Base-by-base conservation (phyloP, 2,329 filamentous ascomycete genomes). In the Phaeosphaeriaceae sp. region DNA sequence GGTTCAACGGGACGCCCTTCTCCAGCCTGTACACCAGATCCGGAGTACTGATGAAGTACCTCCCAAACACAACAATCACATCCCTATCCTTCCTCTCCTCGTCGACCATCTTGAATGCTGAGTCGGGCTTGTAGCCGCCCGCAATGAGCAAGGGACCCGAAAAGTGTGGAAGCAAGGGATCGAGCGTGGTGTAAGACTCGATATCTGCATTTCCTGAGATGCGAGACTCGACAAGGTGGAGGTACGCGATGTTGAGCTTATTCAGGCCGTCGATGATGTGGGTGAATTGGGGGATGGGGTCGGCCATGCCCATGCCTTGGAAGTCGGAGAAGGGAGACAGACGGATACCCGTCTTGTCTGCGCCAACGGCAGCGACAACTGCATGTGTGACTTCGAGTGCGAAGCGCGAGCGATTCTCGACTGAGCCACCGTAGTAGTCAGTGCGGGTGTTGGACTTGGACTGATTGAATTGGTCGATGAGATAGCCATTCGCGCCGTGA, bases 401-500 rank as follows among this genome's bases (percentile, higher is more conserved):
- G 61, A 89, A 84, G 32, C 85, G 74, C 52, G 82, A 69, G 60
- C 87, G 78, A 68, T 85, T 84, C 78, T 83, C 81, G 13, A 84
- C 69, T 46, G 77, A 80, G 8, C 83, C 83, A 76, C 83, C 77
- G 77, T 84, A 52, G 50, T 66, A 13, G 59, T 85, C 83, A 1
- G 77, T 85, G 1, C 87, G 81, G 50, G 80, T 79, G 75, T 89
- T 89, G 66, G 79, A 77, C 4, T 75, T 81, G 59, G 86, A 83
- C 62, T 87, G 89, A 13, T 89, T 78, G 74, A 93, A 93, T 64
- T 90, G 84, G 56, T 85, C 84, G 23, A 91, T 74, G 0, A 93
- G 81, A 70, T 92, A 92, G 6, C 89, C 89, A 66, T 91, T 89
- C 1, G 88, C 88, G 32, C 73, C 81, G 61, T 83, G 80, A 13